These are phyloP conservation scores for Dipsacomyces acuminosporus DNA, from an alignment of 371 early-diverging fungal species.

Conservation along the genomic window DNA sequence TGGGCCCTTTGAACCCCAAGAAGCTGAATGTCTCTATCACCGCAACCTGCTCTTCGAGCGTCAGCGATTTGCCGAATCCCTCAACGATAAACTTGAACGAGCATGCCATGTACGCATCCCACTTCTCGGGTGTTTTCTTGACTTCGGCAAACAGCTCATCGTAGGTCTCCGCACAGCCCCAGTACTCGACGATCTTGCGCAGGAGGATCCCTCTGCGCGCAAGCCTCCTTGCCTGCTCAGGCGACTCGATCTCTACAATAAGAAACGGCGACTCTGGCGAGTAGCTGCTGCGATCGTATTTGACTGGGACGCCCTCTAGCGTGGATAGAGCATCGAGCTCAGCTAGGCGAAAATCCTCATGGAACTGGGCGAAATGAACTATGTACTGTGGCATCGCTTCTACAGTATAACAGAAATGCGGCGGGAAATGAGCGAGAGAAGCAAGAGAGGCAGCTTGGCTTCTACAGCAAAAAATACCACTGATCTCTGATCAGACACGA, in stretches of 20 bases:
- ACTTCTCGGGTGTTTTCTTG: constrained; percentile 55
- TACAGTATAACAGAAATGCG: too few species aligned
- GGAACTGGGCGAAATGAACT: constrained; percentile 53
- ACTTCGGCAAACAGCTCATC: constrained; percentile 60
- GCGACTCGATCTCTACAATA: constrained; percentile 63
- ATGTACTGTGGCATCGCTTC: constrained; percentile 48
- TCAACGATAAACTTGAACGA: constrained; percentile 82
- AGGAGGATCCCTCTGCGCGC: constrained; percentile 81
- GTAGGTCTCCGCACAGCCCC: constrained; percentile 65
- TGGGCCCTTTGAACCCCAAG: constrained; percentile 68
- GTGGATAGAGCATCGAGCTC: constrained; percentile 79
- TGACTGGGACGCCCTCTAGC: constrained; percentile 61
- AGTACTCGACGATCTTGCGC: constrained; percentile 65
- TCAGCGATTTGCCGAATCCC: constrained; percentile 67
- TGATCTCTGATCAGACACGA: too few species aligned
- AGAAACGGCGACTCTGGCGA: constrained; percentile 69
- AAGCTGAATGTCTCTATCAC: constrained; percentile 78
- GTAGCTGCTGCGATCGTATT: constrained; percentile 54
- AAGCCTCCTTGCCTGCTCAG: constrained; percentile 68
- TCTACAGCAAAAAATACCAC: background rate
- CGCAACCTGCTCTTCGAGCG: constrained; percentile 62
- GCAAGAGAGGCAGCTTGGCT: too few species aligned
- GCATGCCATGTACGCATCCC: constrained; percentile 54
- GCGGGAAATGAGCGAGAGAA: background rate
- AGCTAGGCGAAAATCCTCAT: constrained; percentile 68